A percentile compares a stretch with the other conserved stretches of the same genome.
Conservation (phyloP, 345 rosid species). For the Anastatica hierochuntica region DNA sequence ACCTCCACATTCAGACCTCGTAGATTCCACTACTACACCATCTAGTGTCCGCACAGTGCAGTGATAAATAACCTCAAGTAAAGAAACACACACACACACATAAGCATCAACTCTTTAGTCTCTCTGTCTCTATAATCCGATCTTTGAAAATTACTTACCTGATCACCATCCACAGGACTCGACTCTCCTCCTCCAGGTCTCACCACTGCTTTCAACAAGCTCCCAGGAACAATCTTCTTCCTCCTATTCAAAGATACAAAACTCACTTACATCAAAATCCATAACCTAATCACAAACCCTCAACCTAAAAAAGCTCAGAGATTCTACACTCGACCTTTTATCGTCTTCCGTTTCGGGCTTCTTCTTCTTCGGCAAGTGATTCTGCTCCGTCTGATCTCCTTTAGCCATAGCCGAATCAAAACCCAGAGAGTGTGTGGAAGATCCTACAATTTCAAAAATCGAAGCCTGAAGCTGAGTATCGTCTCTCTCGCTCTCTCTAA, state of each 20-base stretch:
- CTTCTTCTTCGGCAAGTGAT: slow-evolving; percentile 26
- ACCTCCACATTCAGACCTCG: slow-evolving; percentile 77
- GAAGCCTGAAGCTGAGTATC: too few species aligned
- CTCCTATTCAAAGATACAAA: slow-evolving; percentile 39
- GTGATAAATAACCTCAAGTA: slow-evolving; percentile 68
- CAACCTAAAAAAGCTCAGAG: background rate
- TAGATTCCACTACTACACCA: slow-evolving; percentile 75
- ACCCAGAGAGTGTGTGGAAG: too few species aligned
- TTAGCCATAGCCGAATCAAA: slow-evolving; percentile 20
- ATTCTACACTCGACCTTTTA: slow-evolving; percentile 13
- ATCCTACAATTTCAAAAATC: too few species aligned
- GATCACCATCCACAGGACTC: slow-evolving; percentile 81
- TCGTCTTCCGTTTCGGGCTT: slow-evolving; percentile 29
- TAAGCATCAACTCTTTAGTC: background rate
- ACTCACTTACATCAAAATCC: background rate
- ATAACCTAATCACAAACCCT: background rate
- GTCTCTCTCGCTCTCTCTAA: too few species aligned
- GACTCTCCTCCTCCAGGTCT: slow-evolving; percentile 89
- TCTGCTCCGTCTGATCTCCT: slow-evolving; percentile 14
- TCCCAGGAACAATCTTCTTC: slow-evolving; percentile 76
- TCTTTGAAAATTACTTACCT: slow-evolving; percentile 37
- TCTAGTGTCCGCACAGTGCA: slow-evolving; percentile 78
- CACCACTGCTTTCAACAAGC: slow-evolving; percentile 81
- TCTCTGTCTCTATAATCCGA: background rate
- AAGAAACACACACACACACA: background rate